Conservation (phyloP, 2,329 filamentous ascomycete genomes). For the Aspergillus quadricinctus region DNA sequence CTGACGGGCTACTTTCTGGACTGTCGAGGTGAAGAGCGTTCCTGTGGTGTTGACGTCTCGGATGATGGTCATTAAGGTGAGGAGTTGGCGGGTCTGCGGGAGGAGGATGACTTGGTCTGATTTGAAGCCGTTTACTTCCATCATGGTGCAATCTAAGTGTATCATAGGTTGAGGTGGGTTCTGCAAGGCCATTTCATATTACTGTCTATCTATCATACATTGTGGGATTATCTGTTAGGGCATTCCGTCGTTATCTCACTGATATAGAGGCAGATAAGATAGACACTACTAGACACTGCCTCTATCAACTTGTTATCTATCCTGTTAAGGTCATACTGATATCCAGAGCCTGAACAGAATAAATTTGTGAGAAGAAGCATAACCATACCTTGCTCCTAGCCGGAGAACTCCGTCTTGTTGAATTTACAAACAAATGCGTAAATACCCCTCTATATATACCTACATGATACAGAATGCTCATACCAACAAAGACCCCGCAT, state of each 20-base stretch:
- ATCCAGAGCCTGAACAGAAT: too few relatives aligned
- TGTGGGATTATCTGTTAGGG: neutral
- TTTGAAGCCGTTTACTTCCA: neutral
- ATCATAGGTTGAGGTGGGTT: neutral
- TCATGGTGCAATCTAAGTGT: neutral
- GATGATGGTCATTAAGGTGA: conserved; percentile 15
- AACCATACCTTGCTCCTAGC: neutral
- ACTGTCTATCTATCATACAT: too few relatives aligned
- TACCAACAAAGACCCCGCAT: neutral
- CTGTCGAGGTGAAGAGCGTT: conserved; percentile 7
- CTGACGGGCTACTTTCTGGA: conserved; percentile 8
- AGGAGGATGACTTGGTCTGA: conserved; percentile 4
- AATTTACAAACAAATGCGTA: neutral
- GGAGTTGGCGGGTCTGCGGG: conserved; percentile 8
- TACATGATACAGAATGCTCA: neutral
- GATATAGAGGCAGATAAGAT: neutral
- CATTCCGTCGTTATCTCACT: neutral
- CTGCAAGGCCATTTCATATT: too few relatives aligned
- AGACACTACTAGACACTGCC: too few relatives aligned
- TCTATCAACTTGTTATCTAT: neutral
- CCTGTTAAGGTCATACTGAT: neutral
- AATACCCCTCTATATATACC: too few relatives aligned
- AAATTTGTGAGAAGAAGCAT: neutral
- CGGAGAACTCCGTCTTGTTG: neutral
- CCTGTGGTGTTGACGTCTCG: conserved; percentile 9